These are phyloP conservation scores for Ulota crispa DNA, from an alignment of 225 moss, liverwort and hornwort species.

Conservation along the genomic window DNA sequence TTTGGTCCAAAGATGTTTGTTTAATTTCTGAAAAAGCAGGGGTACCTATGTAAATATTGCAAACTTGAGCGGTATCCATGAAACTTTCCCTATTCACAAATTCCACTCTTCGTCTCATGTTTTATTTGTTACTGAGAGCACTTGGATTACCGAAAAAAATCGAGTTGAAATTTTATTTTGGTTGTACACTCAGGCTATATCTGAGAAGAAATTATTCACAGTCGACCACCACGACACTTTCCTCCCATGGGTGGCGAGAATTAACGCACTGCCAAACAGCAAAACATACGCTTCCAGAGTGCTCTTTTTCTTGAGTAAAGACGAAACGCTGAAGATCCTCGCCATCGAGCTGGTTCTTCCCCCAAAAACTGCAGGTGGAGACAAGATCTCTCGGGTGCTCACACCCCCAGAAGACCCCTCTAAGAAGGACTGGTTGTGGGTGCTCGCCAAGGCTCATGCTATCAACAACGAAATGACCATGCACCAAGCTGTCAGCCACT, in stretches of 20 bases:
- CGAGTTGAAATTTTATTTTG: too few relatives aligned
- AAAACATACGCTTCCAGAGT: slow-evolving; percentile 52
- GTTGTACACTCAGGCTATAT: slow-evolving; percentile 31
- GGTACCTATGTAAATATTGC: too few relatives aligned
- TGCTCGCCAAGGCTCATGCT: slow-evolving; percentile 54
- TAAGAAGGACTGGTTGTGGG: slow-evolving; percentile 31
- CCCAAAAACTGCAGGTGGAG: neutral
- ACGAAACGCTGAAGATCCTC: slow-evolving; percentile 47
- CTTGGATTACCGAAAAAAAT: too few relatives aligned
- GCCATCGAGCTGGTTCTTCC: slow-evolving; percentile 65
- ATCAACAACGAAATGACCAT: slow-evolving; percentile 46
- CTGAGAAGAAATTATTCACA: slow-evolving; percentile 42
- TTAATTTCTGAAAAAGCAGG: too few relatives aligned
- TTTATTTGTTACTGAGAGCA: too few relatives aligned
- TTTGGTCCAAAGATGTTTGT: too few relatives aligned
- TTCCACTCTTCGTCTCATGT: too few relatives aligned
- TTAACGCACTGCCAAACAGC: slow-evolving; percentile 37
- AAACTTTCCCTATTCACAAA: too few relatives aligned
- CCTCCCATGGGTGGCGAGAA: slow-evolving; percentile 49
- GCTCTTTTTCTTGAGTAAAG: slow-evolving; percentile 48
- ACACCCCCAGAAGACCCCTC: slow-evolving; percentile 30
- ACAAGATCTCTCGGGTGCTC: slow-evolving; percentile 24
- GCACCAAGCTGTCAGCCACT: slow-evolving; percentile 55
- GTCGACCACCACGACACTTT: slow-evolving; percentile 46
- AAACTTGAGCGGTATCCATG: too few relatives aligned